phyloP scores from a whole-genome alignment of 768 basidiomycete genomes.

The Termitomyces sp. region DNA sequence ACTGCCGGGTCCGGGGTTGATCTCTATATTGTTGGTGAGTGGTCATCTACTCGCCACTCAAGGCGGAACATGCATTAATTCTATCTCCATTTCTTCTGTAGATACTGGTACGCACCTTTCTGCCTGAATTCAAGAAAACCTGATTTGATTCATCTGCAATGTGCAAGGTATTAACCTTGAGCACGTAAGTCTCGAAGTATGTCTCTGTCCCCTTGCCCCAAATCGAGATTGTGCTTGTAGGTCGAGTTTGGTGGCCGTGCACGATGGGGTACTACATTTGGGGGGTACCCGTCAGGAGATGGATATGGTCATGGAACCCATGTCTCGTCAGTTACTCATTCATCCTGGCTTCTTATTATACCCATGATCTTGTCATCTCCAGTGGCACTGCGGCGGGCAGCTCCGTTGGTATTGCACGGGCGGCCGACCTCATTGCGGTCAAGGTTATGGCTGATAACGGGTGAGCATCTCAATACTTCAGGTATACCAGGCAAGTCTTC shows the following conservation, averaged over 20 bases:
- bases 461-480: not conserved
- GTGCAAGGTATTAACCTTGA: no score
- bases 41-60: not conserved
- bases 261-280: conserved; percentile 32
- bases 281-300: conserved; percentile 26
- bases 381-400: conserved; percentile 20
- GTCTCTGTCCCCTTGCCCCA: not conserved
- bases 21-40: conserved; percentile 40
- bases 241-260: conserved; percentile 19
- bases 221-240: conserved; percentile 16
- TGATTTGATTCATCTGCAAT: no score
- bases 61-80: no score
- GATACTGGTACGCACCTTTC: conserved; percentile 21
- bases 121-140: no score
- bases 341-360: not conserved
- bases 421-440: conserved; percentile 12
- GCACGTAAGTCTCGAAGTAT: conserved; percentile 1
- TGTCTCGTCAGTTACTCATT: conserved; percentile 25
- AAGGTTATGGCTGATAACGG: conserved; percentile 9
- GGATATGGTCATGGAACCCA: conserved; percentile 45
- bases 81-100: not conserved
- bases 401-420: conserved; percentile 36
- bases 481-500: no score
- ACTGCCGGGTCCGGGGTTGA: conserved; percentile 18
- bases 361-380: not conserved